Conservation (phyloP, 2,329 filamentous ascomycete species). For the Metarhizium robertsii region DNA sequence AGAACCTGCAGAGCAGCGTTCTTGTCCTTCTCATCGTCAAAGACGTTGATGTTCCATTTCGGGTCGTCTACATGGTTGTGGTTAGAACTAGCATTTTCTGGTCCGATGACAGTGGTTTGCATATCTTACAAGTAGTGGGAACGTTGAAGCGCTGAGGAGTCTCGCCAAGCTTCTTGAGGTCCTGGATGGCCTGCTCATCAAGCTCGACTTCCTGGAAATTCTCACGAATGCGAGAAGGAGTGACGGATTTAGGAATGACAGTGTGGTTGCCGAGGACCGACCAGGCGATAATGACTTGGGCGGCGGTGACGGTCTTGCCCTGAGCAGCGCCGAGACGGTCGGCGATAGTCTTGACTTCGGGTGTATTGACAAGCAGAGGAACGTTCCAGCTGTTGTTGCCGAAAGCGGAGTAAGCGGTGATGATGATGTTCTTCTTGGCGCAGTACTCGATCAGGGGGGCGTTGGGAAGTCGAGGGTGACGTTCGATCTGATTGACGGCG, state of each 20-base stretch:
- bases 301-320: conserved; percentile 29
- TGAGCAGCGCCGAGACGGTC: conserved; percentile 28
- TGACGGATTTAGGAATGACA: conserved; percentile 71
- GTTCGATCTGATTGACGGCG: conserved; percentile 61
- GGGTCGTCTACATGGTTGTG: conserved; percentile 30
- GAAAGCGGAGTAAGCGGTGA: conserved; percentile 55
- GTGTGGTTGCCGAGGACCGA: conserved; percentile 49
- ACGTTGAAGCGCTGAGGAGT: conserved; percentile 35
- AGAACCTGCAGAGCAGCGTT: conserved; percentile 37
- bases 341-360: conserved; percentile 46
- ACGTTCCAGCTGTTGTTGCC: conserved; percentile 34
- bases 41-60: conserved; percentile 49
- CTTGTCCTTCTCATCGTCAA: conserved; percentile 43
- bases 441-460: conserved; percentile 50
- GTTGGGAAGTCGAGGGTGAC: conserved; percentile 53
- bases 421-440: conserved; percentile 53
- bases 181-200: conserved; percentile 45
- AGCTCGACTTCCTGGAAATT: conserved; percentile 64
- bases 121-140: conserved; percentile 29
- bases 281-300: conserved; percentile 48
- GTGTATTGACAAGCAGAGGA: conserved; percentile 48
- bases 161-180: conserved; percentile 53
- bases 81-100: conserved; percentile 6
- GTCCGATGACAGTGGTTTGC: neutral
- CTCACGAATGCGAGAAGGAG: conserved; percentile 53